Percentiles rank a stretch among this genome's conserved stretches.
phyloP scores from a whole-genome alignment of 495 filamentous ascomycete genomes.

The Penicillium pancosmium region DNA sequence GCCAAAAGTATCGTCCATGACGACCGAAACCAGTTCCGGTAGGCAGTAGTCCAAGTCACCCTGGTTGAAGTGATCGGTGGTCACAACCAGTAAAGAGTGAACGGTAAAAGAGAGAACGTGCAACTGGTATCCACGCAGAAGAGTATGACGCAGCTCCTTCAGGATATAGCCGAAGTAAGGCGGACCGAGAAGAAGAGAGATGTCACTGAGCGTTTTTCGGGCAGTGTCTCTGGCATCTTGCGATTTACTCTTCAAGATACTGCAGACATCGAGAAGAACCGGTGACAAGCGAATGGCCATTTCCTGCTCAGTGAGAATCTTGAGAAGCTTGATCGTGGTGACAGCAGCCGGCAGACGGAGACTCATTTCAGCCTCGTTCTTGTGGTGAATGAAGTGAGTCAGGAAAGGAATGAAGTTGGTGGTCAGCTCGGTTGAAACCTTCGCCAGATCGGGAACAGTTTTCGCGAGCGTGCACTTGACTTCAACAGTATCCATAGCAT shows the following conservation, averaged over 20 bases:
- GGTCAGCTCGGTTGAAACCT: constrained; percentile 72
- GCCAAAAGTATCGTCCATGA: constrained; percentile 98
- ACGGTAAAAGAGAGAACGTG: constrained; percentile 95
- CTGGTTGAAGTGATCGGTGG: constrained; percentile 71
- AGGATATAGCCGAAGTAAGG: constrained; percentile 88
- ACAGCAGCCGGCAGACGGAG: constrained; percentile 86
- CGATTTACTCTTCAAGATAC: constrained; percentile 85
- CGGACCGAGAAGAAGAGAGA: constrained; percentile 76
- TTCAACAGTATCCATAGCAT: constrained; percentile 31
- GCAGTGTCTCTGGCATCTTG: constrained; percentile 90
- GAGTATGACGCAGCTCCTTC: constrained; percentile 81
- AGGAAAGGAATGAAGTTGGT: constrained; percentile 76
- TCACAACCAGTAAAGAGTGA: constrained; percentile 83
- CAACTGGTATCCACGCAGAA: constrained; percentile 84
- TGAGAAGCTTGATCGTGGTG: constrained; percentile 81
- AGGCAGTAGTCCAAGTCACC: constrained; percentile 92
- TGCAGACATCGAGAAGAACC: constrained; percentile 86
- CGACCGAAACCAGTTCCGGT: constrained; percentile 70
- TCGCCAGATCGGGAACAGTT: constrained; percentile 68
- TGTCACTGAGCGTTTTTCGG: constrained; percentile 81
- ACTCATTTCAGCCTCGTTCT: constrained; percentile 91
- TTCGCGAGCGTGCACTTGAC: constrained; percentile 55
- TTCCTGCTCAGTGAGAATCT: constrained; percentile 71
- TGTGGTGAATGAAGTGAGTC: constrained; percentile 82
- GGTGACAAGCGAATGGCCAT: constrained; percentile 74